Conservation (phyloP, 2,329 filamentous ascomycete genomes). For the Tolypocladium sp. region DNA sequence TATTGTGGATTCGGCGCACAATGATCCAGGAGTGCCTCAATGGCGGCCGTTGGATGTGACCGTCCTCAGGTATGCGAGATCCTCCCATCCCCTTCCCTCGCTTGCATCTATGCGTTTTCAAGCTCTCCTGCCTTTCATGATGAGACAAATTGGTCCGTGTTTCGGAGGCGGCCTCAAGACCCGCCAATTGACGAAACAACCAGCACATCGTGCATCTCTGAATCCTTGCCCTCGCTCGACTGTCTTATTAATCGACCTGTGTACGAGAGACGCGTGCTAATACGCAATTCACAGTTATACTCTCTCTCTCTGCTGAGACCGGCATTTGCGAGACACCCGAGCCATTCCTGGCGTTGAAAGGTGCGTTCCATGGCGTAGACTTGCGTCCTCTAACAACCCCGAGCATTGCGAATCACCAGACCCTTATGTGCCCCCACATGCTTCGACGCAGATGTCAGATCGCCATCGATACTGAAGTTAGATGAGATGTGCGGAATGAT, state of each 20-base stretch:
- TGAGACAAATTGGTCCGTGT: constrained; percentile 93
- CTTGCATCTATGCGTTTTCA: neutral
- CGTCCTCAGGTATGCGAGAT: constrained; percentile 4
- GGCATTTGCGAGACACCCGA: neutral
- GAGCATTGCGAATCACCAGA: neutral
- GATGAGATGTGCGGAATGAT: neutral
- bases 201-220: constrained; percentile 71
- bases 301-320: neutral
- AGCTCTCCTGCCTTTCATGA: constrained; percentile 30
- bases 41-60: neutral
- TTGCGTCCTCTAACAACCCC: neutral
- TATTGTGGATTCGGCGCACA: too few relatives aligned
- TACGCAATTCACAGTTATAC: neutral
- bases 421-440: neutral
- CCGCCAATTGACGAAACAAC: constrained; percentile 70
- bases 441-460: neutral
- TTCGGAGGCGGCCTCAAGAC: constrained; percentile 90
- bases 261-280: neutral
- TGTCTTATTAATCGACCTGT: constrained; percentile 1
- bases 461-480: neutral
- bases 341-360: neutral
- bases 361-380: neutral
- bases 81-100: neutral
- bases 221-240: constrained; percentile 18
- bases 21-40: neutral